These are phyloP conservation scores for Yarrowia porcina DNA, from an alignment of 805 yeast species.

Conservation along the genomic window DNA sequence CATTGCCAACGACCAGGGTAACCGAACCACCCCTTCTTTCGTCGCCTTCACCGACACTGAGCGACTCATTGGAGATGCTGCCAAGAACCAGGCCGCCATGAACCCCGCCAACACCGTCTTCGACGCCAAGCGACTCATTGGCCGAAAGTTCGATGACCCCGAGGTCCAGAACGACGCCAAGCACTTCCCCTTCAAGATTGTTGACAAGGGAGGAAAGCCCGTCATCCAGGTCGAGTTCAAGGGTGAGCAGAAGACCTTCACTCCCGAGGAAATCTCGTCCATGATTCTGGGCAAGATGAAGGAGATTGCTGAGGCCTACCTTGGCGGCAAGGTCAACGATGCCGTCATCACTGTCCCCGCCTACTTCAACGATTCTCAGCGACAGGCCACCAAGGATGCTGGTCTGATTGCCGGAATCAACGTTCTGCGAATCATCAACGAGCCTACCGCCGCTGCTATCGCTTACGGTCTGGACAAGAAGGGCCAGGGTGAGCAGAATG, in stretches of 20 bases:
- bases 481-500: conserved; percentile 78
- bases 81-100: conserved; percentile 97
- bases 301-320: conserved; percentile 86
- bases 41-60: conserved; percentile 51
- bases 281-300: conserved; percentile 91
- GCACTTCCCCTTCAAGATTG: conserved; percentile 17
- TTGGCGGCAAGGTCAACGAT: conserved; percentile 79
- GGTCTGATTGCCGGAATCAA: conserved; percentile 7
- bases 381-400: conserved; percentile 13
- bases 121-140: conserved; percentile 93
- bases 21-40: conserved; percentile 95
- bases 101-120: conserved; percentile 91
- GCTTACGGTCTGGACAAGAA: conserved; percentile 83
- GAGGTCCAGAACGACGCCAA: conserved; percentile 20
- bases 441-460: conserved; percentile 98
- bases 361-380: conserved; percentile 48
- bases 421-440: conserved; percentile 85
- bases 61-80: conserved; percentile 71
- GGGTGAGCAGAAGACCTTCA: conserved; percentile 18
- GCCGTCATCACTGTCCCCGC: conserved; percentile 98
- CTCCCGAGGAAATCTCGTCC: conserved; percentile 88
- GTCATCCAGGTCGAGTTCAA: conserved; percentile 13
- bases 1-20: conserved; percentile 96
- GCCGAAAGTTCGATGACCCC: conserved; percentile 72
- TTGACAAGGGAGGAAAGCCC: conserved; percentile 19